These are phyloP conservation scores for Luvunga scandens DNA, from an alignment of 345 rosid species.

Conservation along the genomic window DNA sequence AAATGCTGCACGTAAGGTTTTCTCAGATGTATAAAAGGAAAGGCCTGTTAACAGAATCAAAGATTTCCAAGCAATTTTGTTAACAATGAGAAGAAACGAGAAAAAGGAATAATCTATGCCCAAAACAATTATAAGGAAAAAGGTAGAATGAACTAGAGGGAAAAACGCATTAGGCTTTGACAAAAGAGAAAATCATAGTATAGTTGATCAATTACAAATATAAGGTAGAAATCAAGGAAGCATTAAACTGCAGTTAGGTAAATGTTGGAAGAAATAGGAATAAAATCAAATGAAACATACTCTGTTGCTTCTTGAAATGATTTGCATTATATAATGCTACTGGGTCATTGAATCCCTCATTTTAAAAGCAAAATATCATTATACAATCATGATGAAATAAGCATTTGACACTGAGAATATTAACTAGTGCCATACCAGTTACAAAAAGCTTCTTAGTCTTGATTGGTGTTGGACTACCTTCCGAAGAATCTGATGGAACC, in stretches of 20 bases:
- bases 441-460: constrained; percentile 86
- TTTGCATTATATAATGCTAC: neutral
- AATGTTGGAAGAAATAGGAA: neutral
- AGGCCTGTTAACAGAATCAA: constrained; percentile 44
- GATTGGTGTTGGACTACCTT: constrained; percentile 33
- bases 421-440: constrained; percentile 54
- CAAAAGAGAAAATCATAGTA: neutral
- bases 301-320: neutral
- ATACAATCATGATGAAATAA: neutral
- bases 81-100: neutral
- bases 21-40: constrained; percentile 96
- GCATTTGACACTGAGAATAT: neutral
- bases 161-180: neutral
- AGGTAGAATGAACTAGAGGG: neutral
- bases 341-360: neutral
- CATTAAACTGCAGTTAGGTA: neutral
- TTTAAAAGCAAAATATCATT: neutral
- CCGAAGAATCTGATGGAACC: constrained; percentile 27
- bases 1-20: constrained; percentile 83
- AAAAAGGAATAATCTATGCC: neutral
- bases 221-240: neutral
- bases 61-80: constrained; percentile 1
- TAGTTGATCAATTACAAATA: neutral
- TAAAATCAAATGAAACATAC: neutral
- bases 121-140: neutral